These are phyloP conservation scores for Colletotrichum melonis DNA, from an alignment of 2,329 filamentous ascomycete genomes.

Conservation along the genomic window DNA sequence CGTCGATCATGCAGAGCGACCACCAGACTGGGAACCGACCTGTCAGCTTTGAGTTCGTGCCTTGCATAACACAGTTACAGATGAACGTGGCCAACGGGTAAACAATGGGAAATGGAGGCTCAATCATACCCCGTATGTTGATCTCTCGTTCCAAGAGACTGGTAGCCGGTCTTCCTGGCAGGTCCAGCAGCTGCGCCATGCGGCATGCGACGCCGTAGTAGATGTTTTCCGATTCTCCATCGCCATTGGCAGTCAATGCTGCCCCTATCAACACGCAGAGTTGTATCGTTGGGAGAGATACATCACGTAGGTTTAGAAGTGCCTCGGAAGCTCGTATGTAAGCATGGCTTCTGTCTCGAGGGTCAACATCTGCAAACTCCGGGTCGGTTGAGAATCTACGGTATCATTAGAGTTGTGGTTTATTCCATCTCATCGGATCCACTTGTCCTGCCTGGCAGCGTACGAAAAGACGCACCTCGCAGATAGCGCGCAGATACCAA, in stretches of 20 bases:
- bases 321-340: constrained; percentile 39
- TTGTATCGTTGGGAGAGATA: constrained; percentile 51
- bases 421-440: background rate
- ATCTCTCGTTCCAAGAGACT: constrained; percentile 47
- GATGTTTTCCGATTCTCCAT: constrained; percentile 49
- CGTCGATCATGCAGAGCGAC: constrained; percentile 40
- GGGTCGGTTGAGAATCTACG: constrained; percentile 40
- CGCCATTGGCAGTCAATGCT: constrained; percentile 46
- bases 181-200: constrained; percentile 47
- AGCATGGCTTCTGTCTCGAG: constrained; percentile 38
- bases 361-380: constrained; percentile 36
- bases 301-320: constrained; percentile 47
- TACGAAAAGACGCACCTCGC: constrained; percentile 36
- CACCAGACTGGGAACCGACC: constrained; percentile 37
- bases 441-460: background rate
- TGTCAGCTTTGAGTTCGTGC: constrained; percentile 23
- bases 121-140: constrained; percentile 43
- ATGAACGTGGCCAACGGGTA: background rate
- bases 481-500: constrained; percentile 41
- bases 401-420: background rate
- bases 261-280: constrained; percentile 51
- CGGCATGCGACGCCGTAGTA: constrained; percentile 51
- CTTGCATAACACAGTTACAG: constrained; percentile 24
- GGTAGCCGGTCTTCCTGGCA: constrained; percentile 43
- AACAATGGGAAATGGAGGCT: background rate